Base-by-base conservation (phyloP, 768 basidiomycete genomes). In the Trametes cingulata region DNA sequence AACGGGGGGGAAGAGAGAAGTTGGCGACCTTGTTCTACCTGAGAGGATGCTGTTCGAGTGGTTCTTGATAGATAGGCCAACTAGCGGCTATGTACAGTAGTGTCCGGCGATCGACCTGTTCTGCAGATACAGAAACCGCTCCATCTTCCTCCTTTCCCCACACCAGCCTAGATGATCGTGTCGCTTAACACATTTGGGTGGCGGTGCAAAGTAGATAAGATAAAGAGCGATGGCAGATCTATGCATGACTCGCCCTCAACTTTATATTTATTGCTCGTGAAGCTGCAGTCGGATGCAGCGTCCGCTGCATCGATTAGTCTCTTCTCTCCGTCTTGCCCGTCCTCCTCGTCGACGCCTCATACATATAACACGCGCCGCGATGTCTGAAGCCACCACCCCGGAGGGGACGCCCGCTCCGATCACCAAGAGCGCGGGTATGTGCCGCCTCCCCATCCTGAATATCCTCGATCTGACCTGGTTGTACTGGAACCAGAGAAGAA, bases 21-120 rank as follows among this genome's bases (percentile, higher is more conserved):
- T 72, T 80, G 60, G 81, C 81, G 1, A 82, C 80, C 8, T 62
- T 84, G 61, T 82, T 80, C 62, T 84, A 83, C 67, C 62, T 84
- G 49, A 68, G 82, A 13, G 60, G 56, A 27, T 60, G 56, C 33
- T 61, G 63, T 27, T 15, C 24, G n/a, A 37, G 46, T 14, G 40
- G 40, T 15, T 42, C 52, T 10, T 60, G 45, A 53, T 8, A 19
- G 15, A 10, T n/a, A n/a, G n/a, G n/a, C n/a, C n/a, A n/a, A n/a
- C n/a, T n/a, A n/a, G n/a, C n/a, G n/a, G n/a, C n/a, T n/a, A n/a
- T n/a, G n/a, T n/a, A n/a, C n/a, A n/a, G n/a, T n/a, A n/a, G n/a
- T n/a, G n/a, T n/a, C n/a, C 29, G 29, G 29, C 29, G 29, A 33
- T 33, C 6, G 10, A 33, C 10, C 10, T 33, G 29, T n/a, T n/a